These are phyloP conservation scores for Nakaseomyces bracarensis DNA, from an alignment of 1,139 yeast species.

Conservation along the genomic window DNA sequence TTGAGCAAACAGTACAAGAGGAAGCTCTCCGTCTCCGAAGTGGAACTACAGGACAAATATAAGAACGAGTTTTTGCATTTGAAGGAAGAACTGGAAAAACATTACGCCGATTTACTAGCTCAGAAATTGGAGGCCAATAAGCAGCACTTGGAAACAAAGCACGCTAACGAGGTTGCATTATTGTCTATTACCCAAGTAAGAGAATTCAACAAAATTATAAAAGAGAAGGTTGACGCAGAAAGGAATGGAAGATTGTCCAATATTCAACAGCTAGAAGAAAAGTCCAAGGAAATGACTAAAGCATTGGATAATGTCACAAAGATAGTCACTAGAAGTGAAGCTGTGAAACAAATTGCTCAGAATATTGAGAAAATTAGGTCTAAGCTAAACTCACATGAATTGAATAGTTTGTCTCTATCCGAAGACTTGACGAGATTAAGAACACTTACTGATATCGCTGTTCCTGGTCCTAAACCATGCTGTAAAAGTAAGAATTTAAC, in stretches of 20 bases:
- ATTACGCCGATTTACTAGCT: conserved; percentile 51
- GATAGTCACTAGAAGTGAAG: conserved; percentile 23
- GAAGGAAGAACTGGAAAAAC: conserved; percentile 53
- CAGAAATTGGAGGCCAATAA: conserved; percentile 65
- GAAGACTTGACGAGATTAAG: conserved; percentile 30
- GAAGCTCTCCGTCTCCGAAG: conserved; percentile 33
- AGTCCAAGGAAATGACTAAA: conserved; percentile 39
- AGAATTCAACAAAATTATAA: conserved; percentile 57
- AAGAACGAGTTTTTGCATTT: conserved; percentile 52
- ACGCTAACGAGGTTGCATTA: conserved; percentile 66
- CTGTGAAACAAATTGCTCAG: conserved; percentile 24
- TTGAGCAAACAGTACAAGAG: conserved; percentile 17
- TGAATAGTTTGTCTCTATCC: conserved; percentile 26
- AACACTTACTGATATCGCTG: conserved; percentile 25
- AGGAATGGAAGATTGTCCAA: conserved; percentile 73
- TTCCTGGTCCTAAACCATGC: conserved; percentile 18
- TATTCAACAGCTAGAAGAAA: conserved; percentile 50
- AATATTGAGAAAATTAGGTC: conserved; percentile 20
- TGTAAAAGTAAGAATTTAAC: conserved; percentile 16
- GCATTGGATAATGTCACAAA: conserved; percentile 22
- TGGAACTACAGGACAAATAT: conserved; percentile 39
- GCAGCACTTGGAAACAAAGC: conserved; percentile 61
- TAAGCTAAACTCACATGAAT: conserved; percentile 18
- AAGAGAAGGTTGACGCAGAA: conserved; percentile 64
- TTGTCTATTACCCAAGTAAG: conserved; percentile 66